A percentile compares a stretch with the other conserved stretches of the same genome.
Conservation (phyloP, 768 basidiomycete genomes). For the Mrakia gelida region DNA sequence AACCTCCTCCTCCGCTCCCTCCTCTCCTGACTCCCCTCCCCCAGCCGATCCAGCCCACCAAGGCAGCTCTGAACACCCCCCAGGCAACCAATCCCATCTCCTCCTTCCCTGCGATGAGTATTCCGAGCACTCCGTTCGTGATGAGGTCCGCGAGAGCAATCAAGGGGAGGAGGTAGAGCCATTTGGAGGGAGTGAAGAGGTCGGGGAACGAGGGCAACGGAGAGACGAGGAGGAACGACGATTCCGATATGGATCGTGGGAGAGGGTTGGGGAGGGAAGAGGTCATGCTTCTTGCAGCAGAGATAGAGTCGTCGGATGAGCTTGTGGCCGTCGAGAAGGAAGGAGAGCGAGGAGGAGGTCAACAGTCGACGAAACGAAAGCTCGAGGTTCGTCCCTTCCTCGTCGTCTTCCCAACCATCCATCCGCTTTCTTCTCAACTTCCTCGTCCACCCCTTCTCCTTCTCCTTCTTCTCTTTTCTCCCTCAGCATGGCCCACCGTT, state of each 20-base stretch:
- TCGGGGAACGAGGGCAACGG: background rate
- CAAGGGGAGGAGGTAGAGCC: background rate
- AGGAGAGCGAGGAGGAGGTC: background rate
- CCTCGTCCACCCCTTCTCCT: background rate
- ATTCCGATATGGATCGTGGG: slow-evolving; percentile 2
- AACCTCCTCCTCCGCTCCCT: slow-evolving; percentile 10
- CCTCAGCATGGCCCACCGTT: slow-evolving; percentile 1
- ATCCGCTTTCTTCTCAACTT: background rate
- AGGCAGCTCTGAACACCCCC: background rate
- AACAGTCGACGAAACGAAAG: background rate
- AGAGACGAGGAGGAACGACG: slow-evolving; percentile 13
- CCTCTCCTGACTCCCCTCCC: background rate
- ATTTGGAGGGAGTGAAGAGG: background rate
- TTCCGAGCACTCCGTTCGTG: background rate
- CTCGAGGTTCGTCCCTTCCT: background rate
- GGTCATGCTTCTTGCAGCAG: background rate
- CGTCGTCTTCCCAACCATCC: background rate
- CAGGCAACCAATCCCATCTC: background rate
- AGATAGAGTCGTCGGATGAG: background rate
- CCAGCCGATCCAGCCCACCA: slow-evolving; percentile 12
- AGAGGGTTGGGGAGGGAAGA: background rate
- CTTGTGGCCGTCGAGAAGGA: background rate
- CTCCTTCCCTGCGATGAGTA: slow-evolving; percentile 12
- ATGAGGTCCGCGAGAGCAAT: background rate
- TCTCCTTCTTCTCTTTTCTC: background rate